Percentiles rank a stretch among this genome's conserved stretches.
These are phyloP conservation scores for Malus sylvestris DNA, from an alignment of 306 rosid genomes.

Conservation along the genomic window DNA sequence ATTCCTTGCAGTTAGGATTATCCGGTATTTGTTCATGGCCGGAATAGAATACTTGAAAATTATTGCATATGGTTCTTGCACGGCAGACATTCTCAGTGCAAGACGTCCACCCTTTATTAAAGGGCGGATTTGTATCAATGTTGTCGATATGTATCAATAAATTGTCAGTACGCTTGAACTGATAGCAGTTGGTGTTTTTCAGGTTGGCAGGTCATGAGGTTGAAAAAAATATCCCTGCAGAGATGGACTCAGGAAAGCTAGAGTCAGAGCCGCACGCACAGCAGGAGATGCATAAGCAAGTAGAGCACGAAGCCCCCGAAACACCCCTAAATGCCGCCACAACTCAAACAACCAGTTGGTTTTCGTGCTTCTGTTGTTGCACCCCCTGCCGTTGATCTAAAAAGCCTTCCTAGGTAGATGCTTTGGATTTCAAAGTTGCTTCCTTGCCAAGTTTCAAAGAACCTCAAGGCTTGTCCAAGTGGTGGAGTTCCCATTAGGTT, in stretches of 20 bases:
- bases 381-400: constrained; percentile 22
- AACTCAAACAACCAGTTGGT: constrained; percentile 10
- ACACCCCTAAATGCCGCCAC: constrained; percentile 6
- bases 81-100: background rate
- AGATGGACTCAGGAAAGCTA: constrained; percentile 18
- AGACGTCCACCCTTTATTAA: background rate
- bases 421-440: background rate
- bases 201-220: constrained; percentile 37
- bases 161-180: background rate
- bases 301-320: background rate
- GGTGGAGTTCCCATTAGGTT: background rate
- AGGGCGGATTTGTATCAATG: background rate
- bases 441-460: background rate
- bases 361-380: constrained; percentile 24
- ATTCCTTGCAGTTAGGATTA: background rate
- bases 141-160: background rate
- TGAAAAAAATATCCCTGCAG: constrained; percentile 23
- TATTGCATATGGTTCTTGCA: background rate
- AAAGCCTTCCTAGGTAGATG: background rate
- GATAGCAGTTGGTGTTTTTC: constrained; percentile 1
- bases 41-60: background rate
- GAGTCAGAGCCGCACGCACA: background rate
- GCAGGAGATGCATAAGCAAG: constrained; percentile 1
- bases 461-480: background rate
- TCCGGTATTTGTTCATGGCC: background rate